Evolutionary conservation across 768 basidiomycete species (phyloP).

Genomic region (Termitomyces sp.): DNA sequence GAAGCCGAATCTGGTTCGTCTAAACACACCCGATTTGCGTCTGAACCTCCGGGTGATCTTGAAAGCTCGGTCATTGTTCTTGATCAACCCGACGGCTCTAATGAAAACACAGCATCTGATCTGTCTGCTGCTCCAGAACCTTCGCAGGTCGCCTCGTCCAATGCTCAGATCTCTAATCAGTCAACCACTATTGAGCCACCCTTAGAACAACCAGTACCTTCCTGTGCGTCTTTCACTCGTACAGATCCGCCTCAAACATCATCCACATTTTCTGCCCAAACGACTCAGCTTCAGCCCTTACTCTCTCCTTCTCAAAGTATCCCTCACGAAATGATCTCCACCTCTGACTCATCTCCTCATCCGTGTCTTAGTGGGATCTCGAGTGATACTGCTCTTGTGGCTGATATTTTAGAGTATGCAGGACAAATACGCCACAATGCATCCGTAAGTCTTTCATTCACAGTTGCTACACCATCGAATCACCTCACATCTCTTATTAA

Average conservation of each 20-base stretch:
- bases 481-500: neutral
- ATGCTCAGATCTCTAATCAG: neutral
- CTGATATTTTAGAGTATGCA: conserved; percentile 4
- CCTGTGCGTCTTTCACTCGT: neutral
- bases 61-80: neutral
- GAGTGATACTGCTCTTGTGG: conserved; percentile 16
- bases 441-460: neutral
- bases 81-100: neutral
- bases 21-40: conserved; percentile 3
- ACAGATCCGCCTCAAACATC: neutral
- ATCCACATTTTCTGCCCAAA: neutral
- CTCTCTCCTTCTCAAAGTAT: neutral
- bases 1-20: neutral
- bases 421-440: neutral
- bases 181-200: neutral
- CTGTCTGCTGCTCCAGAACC: neutral
- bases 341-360: neutral
- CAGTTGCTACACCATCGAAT: neutral
- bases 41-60: neutral
- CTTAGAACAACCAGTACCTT: neutral
- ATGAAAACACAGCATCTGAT: neutral
- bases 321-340: neutral
- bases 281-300: neutral
- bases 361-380: neutral
- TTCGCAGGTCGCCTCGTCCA: neutral